Evolutionary conservation across 805 yeast genomes (phyloP).

Genomic region (Candida fluviatilis): DNA sequence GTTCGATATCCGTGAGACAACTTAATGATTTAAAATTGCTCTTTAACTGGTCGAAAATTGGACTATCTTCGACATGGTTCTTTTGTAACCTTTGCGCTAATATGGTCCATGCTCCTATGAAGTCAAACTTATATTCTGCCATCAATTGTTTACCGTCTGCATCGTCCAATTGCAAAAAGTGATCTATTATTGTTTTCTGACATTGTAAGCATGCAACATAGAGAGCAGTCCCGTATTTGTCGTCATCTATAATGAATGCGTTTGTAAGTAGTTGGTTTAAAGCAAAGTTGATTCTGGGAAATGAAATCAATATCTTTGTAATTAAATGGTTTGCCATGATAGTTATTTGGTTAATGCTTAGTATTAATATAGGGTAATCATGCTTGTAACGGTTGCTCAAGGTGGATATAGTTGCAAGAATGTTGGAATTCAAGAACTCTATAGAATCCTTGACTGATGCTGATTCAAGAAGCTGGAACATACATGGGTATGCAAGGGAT

Average conservation of each 20-base stretch:
- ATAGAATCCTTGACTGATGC: neutral
- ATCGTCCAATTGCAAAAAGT: constrained; percentile 12
- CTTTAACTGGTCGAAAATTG: neutral
- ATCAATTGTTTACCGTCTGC: constrained; percentile 15
- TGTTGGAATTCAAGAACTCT: constrained; percentile 15
- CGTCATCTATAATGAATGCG: constrained; percentile 22
- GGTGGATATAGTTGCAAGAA: constrained; percentile 23
- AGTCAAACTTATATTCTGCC: constrained; percentile 27
- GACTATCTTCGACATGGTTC: neutral
- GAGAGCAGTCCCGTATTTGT: constrained; percentile 10
- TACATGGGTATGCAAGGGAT: constrained; percentile 5
- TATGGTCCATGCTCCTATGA: constrained; percentile 34
- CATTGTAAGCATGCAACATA: constrained; percentile 17
- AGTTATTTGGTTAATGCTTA: constrained; percentile 16
- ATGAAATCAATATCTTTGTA: constrained; percentile 17
- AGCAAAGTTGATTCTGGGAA: constrained; percentile 23
- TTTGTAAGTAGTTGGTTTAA: constrained; percentile 29
- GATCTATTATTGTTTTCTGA: constrained; percentile 17
- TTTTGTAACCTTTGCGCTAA: constrained; percentile 10
- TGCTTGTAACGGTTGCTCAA: constrained; percentile 12
- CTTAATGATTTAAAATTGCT: neutral
- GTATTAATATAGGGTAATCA: constrained; percentile 9
- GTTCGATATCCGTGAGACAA: neutral
- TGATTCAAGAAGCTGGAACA: constrained; percentile 1
- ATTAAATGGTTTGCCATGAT: constrained; percentile 10